phyloP scores from a whole-genome alignment of 352 stramenopile species.

The Blastocystis sp. region DNA sequence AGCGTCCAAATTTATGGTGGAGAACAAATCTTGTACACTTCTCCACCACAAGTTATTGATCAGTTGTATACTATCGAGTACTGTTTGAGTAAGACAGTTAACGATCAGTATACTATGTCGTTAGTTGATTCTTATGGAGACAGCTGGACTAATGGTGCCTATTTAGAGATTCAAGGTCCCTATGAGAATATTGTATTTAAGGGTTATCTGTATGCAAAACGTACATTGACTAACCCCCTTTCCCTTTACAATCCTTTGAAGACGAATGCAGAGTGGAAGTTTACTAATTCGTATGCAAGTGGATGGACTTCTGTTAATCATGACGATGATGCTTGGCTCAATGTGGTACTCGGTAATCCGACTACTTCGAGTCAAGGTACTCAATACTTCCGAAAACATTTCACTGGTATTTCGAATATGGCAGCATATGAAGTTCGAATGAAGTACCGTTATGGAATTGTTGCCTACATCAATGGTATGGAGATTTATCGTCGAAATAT shows the following conservation, averaged over 20 bases:
- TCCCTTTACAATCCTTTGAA: conserved; percentile 1
- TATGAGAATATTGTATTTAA: conserved; percentile 16
- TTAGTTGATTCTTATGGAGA: background rate
- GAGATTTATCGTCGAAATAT: conserved; percentile 51
- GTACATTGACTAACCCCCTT: background rate
- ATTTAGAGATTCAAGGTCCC: background rate
- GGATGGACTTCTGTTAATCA: background rate
- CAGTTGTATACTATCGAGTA: background rate
- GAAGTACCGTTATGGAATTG: background rate
- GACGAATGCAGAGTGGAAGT: background rate
- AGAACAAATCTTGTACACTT: background rate
- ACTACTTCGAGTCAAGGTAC: background rate
- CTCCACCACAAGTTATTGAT: background rate
- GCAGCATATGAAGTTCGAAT: conserved; percentile 4
- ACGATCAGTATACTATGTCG: background rate
- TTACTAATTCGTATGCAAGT: background rate
- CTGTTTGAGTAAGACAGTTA: background rate
- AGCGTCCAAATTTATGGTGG: background rate
- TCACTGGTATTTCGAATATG: background rate
- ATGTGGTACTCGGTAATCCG: background rate
- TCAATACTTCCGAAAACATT: conserved; percentile 16
- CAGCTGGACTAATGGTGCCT: background rate
- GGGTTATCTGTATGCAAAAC: background rate
- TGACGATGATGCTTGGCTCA: background rate
- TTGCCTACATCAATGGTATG: conserved; percentile 39